phyloP scores from a whole-genome alignment of 2,329 filamentous ascomycete species.

The Stromatinia cepivora region DNA sequence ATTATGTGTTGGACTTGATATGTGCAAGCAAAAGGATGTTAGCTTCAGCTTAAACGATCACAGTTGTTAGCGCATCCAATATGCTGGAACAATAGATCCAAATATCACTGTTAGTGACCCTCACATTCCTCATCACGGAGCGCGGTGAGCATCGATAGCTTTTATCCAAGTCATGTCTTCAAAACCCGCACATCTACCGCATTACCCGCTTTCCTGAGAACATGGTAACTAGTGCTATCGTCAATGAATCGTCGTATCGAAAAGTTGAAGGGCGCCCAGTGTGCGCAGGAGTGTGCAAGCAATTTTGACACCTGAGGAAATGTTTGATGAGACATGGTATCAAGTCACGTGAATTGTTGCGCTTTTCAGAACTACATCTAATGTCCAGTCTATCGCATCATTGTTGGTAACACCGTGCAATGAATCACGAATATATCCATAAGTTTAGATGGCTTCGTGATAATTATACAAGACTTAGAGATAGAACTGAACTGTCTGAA shows the following conservation, averaged over 20 bases:
- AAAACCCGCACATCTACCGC: not conserved
- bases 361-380: too few relatives aligned
- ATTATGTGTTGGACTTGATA: not conserved
- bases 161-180: not conserved
- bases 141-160: not conserved
- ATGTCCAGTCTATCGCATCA: not conserved
- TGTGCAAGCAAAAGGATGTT: not conserved
- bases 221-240: too few relatives aligned
- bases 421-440: not conserved
- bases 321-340: not conserved
- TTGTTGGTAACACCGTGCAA: not conserved
- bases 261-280: not conserved
- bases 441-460: not conserved
- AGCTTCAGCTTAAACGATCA: not conserved
- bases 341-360: not conserved
- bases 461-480: not conserved
- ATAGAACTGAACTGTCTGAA: not conserved
- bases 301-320: not conserved
- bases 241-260: too few relatives aligned
- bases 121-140: not conserved
- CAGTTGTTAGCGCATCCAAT: not conserved
- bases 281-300: not conserved
- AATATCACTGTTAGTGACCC: not conserved
- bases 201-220: not conserved
- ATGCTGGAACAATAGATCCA: not conserved